phyloP scores from a whole-genome alignment of 805 yeast species.

The Jamesozyma jinghongensis region DNA sequence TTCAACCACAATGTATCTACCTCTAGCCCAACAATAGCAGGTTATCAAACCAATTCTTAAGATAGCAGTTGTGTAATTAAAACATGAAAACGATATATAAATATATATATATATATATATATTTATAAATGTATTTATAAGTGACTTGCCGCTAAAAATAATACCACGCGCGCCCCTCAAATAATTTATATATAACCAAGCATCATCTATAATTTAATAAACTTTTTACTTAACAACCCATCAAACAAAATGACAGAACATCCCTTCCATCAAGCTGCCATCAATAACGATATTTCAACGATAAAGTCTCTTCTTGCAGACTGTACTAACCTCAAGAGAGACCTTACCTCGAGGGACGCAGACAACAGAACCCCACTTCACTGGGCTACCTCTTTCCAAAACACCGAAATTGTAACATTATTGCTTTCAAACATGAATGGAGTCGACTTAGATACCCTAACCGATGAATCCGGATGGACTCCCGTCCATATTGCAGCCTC shows the following conservation, averaged over 20 bases:
- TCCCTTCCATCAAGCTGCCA: constrained; percentile 54
- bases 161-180: too few relatives aligned
- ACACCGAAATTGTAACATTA: constrained; percentile 40
- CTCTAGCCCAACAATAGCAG: too few relatives aligned
- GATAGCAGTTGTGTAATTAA: too few relatives aligned
- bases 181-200: too few relatives aligned
- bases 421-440: constrained; percentile 30
- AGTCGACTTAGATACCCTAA: constrained; percentile 56
- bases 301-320: constrained; percentile 44
- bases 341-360: constrained; percentile 44
- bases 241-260: constrained; percentile 14
- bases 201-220: too few relatives aligned
- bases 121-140: too few relatives aligned
- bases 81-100: too few relatives aligned
- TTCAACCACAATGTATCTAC: too few relatives aligned
- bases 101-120: too few relatives aligned
- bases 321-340: constrained; percentile 34
- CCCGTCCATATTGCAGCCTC: constrained; percentile 79
- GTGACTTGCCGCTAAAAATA: too few relatives aligned
- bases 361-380: constrained; percentile 78
- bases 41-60: too few relatives aligned
- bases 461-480: constrained; percentile 81
- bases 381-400: constrained; percentile 74
- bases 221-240: too few relatives aligned
- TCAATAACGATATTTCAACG: constrained; percentile 45